These are phyloP conservation scores for Penicillium palitans DNA, from an alignment of 2,329 filamentous ascomycete species.

Conservation along the genomic window DNA sequence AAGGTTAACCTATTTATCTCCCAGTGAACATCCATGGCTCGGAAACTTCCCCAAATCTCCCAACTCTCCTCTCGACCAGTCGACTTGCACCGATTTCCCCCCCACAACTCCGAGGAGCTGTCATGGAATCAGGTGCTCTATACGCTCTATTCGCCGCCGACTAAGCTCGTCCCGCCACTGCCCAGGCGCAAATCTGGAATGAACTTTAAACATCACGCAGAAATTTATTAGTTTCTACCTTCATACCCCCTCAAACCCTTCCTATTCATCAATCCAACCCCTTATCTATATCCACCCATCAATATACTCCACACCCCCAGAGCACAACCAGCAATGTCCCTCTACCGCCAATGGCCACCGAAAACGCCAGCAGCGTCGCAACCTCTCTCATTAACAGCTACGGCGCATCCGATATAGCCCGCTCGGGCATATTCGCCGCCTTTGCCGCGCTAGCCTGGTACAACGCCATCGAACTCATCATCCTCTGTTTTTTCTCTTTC, in stretches of 20 bases:
- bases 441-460: conserved; percentile 27
- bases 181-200: neutral
- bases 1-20: neutral
- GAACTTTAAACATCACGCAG: neutral
- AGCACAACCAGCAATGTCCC: conserved; percentile 16
- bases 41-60: neutral
- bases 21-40: neutral
- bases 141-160: neutral
- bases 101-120: conserved; percentile 5
- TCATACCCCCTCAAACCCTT: neutral
- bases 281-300: too few relatives aligned
- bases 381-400: conserved; percentile 8
- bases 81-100: neutral
- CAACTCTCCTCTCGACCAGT: neutral
- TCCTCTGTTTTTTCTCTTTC: conserved; percentile 49
- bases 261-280: neutral
- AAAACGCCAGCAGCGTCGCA: conserved; percentile 1
- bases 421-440: conserved; percentile 20
- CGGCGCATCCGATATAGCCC: neutral
- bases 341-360: conserved; percentile 18
- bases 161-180: neutral
- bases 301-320: neutral
- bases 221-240: neutral
- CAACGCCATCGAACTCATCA: conserved; percentile 27
- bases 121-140: conserved; percentile 2